Base-by-base conservation (phyloP, 306 rosid species). In the Ceratonia siliqua region DNA sequence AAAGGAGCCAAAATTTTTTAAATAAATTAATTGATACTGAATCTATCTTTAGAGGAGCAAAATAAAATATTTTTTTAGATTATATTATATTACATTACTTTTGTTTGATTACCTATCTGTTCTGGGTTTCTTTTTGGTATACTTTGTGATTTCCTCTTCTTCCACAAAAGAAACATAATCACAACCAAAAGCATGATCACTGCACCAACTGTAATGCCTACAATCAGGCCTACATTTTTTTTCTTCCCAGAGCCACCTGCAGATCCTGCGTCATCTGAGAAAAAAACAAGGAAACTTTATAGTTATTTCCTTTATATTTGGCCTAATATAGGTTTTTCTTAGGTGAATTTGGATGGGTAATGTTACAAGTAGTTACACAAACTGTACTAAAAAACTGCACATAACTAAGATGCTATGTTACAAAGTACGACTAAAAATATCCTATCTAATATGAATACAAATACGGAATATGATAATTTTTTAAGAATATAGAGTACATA, bases 211-310 rank as follows among this genome's bases (percentile, higher is more conserved):
- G 45, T 32, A 68, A 67, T 69, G 61, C 74, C 77, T 33, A 75
- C 48, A 46, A 54, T 49, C 48, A 62, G 20, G 13, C 68, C 33
- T 64, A 54, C 55, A 20, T 45, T 45, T 32, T 49, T 78, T 41
- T 46, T 68, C 73, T 73, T 59, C 58, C 35, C 69, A 58, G 69
- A 58, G 9, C 68, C 77, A 43, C 36, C 36, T 59, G 48, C 69
- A 14, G 79, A 36, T 42, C 79, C 49, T 10, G 24, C 24, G 20
- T 42, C 72, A 35, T 61, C 84, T 81, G 79, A 67, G 68, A 78
- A n/a, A 75, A 15, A 30, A 30, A 58, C 13, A 43, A 13, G 17
- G 6, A 2, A 15, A 58, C 14, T 30, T 17, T 13, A 24, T 8
- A 62, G 52, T 46, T 28, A 21, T 49, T 10, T 58, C 5, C 39